Evolutionary conservation across 352 stramenopile genomes (phyloP), one percentile per base, ranked within the genome.

Genomic region (Saprolegnia diclina): DNA sequence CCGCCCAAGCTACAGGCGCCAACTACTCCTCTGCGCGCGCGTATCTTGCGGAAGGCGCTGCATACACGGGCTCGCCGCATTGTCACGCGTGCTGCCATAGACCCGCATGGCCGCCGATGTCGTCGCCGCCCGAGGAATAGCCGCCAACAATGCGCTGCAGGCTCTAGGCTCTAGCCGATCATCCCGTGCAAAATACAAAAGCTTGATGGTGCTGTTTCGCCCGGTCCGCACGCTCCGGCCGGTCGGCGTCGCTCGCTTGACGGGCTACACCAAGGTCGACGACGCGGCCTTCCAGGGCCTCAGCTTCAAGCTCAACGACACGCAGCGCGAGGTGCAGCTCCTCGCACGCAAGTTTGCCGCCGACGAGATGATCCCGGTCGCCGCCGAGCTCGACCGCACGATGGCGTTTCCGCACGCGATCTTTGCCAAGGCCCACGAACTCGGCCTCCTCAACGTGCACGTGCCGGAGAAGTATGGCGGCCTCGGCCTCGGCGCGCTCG

Each of bases 311-410:
- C 74, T 96, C 37, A 90, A 79, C 65, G 86, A 93, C 64, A 83
- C 94, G 55, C 87, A 96, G 78, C 85, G 82, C 71, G 86, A 92
- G 68, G 92, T 96, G 73, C 87, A 96, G 74, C 67, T 80, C 42
- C 67, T 94, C 9, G 88, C 89, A 26, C 81, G 87, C 74, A 93
- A 96, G 74, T 96, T 96, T 72, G 89, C 88, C 19, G 78, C 80
- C 35, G 85, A 96, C n/a, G 89, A 96, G 74, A 94, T 96, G 88
- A 94, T 94, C 72, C 89, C 89, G 13, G 85, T 80, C 74, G 88
- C 90, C 64, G 82, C 80, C 35, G 63, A 95, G 69, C 85, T 87
- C 66, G 89, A 96, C 76, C 72, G 80, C 65, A 93, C 75, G 5
- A 90, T 89, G 79, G 82, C 90, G 72, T 96, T 90, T 73, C 89